A percentile compares a stretch with the other conserved stretches of the same genome.
phyloP scores from a whole-genome alignment of 2,329 filamentous ascomycete genomes.

The Didymella pomorum region DNA sequence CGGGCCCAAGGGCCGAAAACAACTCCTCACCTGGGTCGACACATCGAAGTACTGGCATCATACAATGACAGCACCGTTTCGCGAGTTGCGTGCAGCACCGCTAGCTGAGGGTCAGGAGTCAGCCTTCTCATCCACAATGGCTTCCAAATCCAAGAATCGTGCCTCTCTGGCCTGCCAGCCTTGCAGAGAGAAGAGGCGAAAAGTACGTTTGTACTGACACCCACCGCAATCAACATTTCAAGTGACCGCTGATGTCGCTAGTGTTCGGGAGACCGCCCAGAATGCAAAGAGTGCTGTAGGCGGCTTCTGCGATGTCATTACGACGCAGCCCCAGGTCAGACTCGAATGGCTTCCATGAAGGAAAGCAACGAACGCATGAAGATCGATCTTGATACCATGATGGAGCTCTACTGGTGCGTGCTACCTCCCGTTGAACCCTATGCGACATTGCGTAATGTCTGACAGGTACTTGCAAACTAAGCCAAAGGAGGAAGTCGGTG shows the following conservation, averaged over 20 bases:
- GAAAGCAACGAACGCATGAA: not conserved
- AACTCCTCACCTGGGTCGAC: no score
- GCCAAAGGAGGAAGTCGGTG: not conserved
- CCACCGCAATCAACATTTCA: not conserved
- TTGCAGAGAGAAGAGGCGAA: not conserved
- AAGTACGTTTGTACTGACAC: not conserved
- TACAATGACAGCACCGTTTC: not conserved
- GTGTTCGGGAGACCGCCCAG: not conserved
- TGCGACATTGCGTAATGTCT: not conserved
- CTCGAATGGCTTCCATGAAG: not conserved
- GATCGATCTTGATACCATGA: not conserved
- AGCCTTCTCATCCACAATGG: not conserved
- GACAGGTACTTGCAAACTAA: not conserved
- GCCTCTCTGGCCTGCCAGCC: not conserved
- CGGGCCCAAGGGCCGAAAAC: no score
- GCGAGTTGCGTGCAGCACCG: not conserved
- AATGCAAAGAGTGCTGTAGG: not conserved
- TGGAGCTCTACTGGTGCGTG: not conserved
- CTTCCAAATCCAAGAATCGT: not conserved
- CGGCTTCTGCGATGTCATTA: not conserved
- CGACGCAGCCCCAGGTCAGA: not conserved
- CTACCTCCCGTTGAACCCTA: not conserved
- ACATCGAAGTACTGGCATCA: no score
- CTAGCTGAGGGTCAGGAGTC: not conserved
- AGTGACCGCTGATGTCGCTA: not conserved